phyloP scores from a whole-genome alignment of 2,329 filamentous ascomycete genomes.

The Fusarium odoratissimum region DNA sequence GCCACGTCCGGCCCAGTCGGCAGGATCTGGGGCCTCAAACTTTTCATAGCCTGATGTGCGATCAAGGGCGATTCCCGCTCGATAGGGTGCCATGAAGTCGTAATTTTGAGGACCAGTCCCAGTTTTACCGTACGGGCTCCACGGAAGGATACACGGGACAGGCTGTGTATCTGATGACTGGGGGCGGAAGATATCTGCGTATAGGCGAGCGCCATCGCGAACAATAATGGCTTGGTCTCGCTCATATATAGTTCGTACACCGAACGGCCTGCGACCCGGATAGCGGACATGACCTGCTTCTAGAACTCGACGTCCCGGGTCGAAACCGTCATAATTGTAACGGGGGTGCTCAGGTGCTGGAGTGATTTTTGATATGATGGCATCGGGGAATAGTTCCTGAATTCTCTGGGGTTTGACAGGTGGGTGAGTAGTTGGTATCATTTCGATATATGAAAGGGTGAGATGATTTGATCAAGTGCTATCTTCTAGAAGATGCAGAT shows the following conservation, averaged over 20 bases:
- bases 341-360: background rate
- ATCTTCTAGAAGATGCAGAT: accelerated
- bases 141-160: constrained; percentile 11
- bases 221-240: constrained; percentile 1
- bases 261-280: background rate
- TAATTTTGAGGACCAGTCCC: constrained; percentile 1
- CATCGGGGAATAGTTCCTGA: background rate
- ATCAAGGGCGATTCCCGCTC: background rate
- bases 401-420: background rate
- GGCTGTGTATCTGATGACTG: background rate
- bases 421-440: accelerated
- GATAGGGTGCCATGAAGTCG: constrained; percentile 13
- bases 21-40: constrained; percentile 19
- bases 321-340: background rate
- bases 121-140: constrained; percentile 18
- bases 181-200: constrained; percentile 17
- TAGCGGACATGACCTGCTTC: background rate
- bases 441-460: background rate
- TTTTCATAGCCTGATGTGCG: constrained; percentile 15
- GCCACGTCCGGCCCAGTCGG: constrained; percentile 4
- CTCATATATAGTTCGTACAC: background rate
- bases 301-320: background rate
- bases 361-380: background rate
- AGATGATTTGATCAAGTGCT: background rate
- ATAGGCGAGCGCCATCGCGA: constrained; percentile 13